Evolutionary conservation across 345 rosid species (phyloP).

Genomic region (Abelmoschus esculentus): DNA sequence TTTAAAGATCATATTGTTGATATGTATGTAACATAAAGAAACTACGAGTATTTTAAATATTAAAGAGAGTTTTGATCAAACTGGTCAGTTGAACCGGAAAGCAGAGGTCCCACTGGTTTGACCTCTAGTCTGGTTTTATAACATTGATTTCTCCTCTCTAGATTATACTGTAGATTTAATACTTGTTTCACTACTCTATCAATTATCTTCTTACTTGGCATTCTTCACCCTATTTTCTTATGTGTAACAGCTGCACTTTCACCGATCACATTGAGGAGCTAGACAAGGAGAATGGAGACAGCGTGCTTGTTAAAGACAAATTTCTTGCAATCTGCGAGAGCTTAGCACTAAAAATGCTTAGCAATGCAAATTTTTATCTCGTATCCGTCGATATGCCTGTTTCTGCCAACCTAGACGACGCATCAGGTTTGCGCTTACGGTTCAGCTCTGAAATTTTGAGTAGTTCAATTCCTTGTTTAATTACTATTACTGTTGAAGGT

Average conservation of each 20-base stretch:
- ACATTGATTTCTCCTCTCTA: background rate
- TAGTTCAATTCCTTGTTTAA: background rate
- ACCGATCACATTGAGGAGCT: background rate
- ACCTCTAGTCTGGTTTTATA: background rate
- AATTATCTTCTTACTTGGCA: background rate
- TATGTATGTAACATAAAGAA: background rate
- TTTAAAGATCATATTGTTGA: background rate
- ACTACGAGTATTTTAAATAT: too few relatives aligned
- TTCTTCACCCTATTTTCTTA: background rate
- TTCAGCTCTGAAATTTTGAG: background rate
- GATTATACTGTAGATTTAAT: background rate
- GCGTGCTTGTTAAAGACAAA: background rate
- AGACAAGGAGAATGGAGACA: background rate
- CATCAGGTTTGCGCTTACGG: background rate
- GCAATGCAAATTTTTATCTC: background rate
- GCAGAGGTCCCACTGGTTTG: background rate
- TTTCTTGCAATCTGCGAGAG: background rate
- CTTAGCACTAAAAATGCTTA: background rate
- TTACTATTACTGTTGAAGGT: background rate
- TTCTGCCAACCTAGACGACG: background rate
- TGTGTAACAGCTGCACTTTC: background rate
- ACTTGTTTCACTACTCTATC: background rate
- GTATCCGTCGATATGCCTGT: background rate
- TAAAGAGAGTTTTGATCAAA: background rate
- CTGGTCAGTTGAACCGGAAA: background rate